phyloP scores from a whole-genome alignment of 1,139 yeast species.

The Protomyces gravidus region DNA sequence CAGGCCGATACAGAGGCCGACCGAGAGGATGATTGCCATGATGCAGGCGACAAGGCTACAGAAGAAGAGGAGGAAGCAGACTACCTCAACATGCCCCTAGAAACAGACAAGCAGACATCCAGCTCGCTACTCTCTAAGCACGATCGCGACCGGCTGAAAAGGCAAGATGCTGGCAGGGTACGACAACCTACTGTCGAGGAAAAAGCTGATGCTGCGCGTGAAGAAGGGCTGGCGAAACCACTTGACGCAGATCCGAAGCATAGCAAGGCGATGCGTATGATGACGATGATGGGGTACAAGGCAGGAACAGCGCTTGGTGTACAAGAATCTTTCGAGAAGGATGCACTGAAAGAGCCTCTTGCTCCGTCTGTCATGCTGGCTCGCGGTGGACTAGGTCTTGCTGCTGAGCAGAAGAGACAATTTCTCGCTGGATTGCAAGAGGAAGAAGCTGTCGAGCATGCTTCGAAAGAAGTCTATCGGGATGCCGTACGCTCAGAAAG shows the following conservation, averaged over 20 bases:
- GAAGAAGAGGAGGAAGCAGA: constrained; percentile 37
- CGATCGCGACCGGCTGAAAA: constrained; percentile 21
- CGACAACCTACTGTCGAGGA: constrained; percentile 25
- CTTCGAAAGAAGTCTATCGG: constrained; percentile 34
- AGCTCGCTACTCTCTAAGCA: background rate
- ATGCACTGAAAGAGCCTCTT: constrained; percentile 30
- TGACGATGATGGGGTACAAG: constrained; percentile 57
- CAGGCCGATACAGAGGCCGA: background rate
- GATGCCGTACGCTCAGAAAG: constrained; percentile 35
- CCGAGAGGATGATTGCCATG: background rate
- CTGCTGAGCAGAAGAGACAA: constrained; percentile 33
- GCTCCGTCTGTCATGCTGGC: constrained; percentile 30
- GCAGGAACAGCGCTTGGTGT: constrained; percentile 48
- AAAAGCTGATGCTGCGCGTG: constrained; percentile 6
- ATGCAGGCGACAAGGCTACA: background rate
- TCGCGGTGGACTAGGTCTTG: constrained; percentile 38
- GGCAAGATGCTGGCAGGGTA: constrained; percentile 20
- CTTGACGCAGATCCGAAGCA: constrained; percentile 29
- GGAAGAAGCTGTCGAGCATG: constrained; percentile 22
- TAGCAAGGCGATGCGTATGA: constrained; percentile 48
- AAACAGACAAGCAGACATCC: constrained; percentile 36
- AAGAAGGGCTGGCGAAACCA: constrained; percentile 7
- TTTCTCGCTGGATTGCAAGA: constrained; percentile 32
- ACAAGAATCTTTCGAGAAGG: constrained; percentile 30
- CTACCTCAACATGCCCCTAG: constrained; percentile 39